These are phyloP conservation scores for Pholiota conissans DNA, from an alignment of 768 basidiomycete species.

Conservation along the genomic window DNA sequence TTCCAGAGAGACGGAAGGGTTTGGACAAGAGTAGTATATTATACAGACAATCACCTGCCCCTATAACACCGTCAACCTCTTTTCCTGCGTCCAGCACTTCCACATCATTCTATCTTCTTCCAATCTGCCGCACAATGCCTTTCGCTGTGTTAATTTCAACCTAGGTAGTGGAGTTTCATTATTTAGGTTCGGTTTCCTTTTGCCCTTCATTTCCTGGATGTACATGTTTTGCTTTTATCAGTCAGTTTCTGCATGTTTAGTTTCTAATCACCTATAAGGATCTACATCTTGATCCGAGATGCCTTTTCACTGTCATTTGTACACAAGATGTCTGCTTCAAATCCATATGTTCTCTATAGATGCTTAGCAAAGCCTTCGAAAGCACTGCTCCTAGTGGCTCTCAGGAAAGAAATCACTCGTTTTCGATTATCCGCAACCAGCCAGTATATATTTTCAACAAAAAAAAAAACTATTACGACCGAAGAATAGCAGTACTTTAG, in stretches of 20 bases:
- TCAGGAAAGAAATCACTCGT: no score
- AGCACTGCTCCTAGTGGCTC: no score
- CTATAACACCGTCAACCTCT: background rate
- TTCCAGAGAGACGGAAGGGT: conserved; percentile 74
- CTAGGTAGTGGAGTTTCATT: background rate
- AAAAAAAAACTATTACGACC: conserved; percentile 18
- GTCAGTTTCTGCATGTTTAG: background rate
- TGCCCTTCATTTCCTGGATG: conserved; percentile 12
- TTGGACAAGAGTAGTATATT: conserved; percentile 56
- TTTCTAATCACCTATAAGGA: background rate
- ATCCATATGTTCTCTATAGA: background rate
- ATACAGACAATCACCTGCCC: background rate
- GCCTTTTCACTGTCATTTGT: background rate
- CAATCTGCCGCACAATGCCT: conserved; percentile 15
- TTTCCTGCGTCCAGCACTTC: no score
- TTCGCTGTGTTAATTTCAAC: background rate
- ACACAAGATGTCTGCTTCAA: conserved; percentile 2
- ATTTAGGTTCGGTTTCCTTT: background rate
- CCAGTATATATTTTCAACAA: conserved; percentile 9
- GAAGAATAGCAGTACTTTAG: conserved; percentile 11
- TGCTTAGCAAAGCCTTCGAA: background rate
- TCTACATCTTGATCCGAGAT: background rate
- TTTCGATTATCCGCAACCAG: no score
- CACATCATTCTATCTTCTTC: no score
- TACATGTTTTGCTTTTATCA: conserved; percentile 13